These are phyloP conservation scores for Cornus florida DNA, from an alignment of 148 eudicot genomes.

Conservation along the genomic window DNA sequence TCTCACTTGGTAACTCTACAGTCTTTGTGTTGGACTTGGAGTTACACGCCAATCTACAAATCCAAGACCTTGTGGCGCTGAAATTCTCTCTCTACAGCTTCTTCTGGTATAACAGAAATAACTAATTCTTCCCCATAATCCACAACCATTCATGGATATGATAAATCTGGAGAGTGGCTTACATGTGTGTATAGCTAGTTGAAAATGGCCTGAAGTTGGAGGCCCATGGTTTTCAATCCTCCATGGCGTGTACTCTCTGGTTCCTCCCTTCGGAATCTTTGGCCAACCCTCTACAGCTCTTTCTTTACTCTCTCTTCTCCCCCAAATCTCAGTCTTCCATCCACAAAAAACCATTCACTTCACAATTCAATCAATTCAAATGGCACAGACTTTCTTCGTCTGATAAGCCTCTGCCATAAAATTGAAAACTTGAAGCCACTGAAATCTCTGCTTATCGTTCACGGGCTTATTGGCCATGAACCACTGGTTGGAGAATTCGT, in stretches of 20 bases:
- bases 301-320: constrained; percentile 8
- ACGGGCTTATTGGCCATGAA: constrained; percentile 34
- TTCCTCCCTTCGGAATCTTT: constrained; percentile 1
- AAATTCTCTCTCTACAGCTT: too few relatives aligned
- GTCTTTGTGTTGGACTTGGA: too few relatives aligned
- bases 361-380: constrained; percentile 8
- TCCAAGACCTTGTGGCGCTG: too few relatives aligned
- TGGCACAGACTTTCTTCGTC: constrained; percentile 4
- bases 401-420: constrained; percentile 25
- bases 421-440: constrained; percentile 37
- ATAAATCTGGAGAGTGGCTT: too few relatives aligned
- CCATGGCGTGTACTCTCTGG: constrained; percentile 6
- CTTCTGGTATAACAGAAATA: too few relatives aligned
- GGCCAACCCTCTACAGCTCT: background rate
- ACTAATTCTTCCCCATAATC: too few relatives aligned
- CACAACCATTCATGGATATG: too few relatives aligned
- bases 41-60: too few relatives aligned
- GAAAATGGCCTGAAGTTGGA: background rate
- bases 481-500: constrained; percentile 31
- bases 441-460: constrained; percentile 36
- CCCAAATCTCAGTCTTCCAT: background rate
- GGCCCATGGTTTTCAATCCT: constrained; percentile 1
- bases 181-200: too few relatives aligned
- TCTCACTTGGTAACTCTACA: too few relatives aligned
- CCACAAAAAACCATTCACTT: background rate